Base-by-base conservation (phyloP, 192 early-diverging fungal species). In the Chytriomyces confervae region DNA sequence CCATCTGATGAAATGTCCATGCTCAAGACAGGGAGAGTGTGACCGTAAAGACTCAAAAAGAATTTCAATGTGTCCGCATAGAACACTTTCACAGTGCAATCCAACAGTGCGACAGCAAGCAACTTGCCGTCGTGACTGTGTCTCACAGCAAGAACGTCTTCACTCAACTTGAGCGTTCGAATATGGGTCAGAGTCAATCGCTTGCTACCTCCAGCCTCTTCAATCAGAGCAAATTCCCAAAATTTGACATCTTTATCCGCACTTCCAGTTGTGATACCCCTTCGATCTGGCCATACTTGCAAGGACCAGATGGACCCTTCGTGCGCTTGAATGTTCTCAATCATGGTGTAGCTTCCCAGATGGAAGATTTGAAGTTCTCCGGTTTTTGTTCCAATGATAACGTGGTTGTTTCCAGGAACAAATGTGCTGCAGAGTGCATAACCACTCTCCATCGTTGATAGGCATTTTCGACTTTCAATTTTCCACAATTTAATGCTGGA, bases 1-100 rank as follows among this genome's bases (percentile, higher is more conserved):
- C 88, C 93, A 83, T 99, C 97, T 2, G 93, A 95, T 10, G 97
- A 97, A 73, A 99, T 99, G 82, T 99, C 97, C 94, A 99, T 94
- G n/a, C 93, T 92, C 49, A 96, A 86, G n/a, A 97, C 96, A 6
- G 97, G 97, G 29, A 98, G 90, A 81, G 95, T 96, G 84, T 99
- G 97, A 8, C 97, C 97, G 81, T 99, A 99, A 13, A 99, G 86
- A 6, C 96, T 97, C 70, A 99, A 84, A 83, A 94, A 95, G 85
- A 98, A 98, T 81, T 97, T 99, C 76, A 99, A 92, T 20, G 96
- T 92, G 77, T 99, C 97, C 46, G 90, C 90, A 75, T 96, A 97
- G 77, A 99, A 97, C 75, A 98, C 92, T 78, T 99, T 99, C 81
- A 99, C 94, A 13, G 97, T 99, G 20, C 91, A 87, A 79, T 99